Percentiles rank a stretch among this genome's conserved stretches.
phyloP scores from a whole-genome alignment of 805 yeast species.

The Candida vartiovaarae region DNA sequence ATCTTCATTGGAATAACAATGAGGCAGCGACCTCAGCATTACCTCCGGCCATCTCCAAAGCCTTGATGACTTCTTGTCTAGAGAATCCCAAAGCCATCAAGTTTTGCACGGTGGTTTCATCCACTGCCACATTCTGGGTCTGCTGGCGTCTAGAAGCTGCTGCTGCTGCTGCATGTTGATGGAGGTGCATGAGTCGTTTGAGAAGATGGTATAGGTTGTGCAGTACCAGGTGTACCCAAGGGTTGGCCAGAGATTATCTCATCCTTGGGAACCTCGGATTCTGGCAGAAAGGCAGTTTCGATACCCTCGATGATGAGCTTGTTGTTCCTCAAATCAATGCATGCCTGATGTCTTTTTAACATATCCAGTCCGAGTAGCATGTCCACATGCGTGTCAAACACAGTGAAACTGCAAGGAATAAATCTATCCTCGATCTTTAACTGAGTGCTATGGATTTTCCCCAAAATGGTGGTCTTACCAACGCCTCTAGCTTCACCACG shows the following conservation, averaged over 20 bases:
- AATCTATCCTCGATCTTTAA: constrained; percentile 62
- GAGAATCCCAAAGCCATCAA: constrained; percentile 68
- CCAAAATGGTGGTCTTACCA: constrained; percentile 71
- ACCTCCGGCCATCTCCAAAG: constrained; percentile 62
- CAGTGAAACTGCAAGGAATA: constrained; percentile 63
- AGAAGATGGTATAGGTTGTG: background rate
- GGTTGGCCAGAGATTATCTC: background rate
- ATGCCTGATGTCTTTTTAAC: constrained; percentile 83
- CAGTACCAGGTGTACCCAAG: background rate
- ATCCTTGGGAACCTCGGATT: constrained; percentile 53
- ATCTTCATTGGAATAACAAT: constrained; percentile 41
- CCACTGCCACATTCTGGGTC: background rate
- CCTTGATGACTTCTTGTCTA: constrained; percentile 52
- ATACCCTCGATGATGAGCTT: constrained; percentile 64
- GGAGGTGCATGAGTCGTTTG: background rate
- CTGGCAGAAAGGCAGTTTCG: constrained; percentile 66
- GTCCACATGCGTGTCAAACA: constrained; percentile 66
- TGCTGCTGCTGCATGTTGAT: constrained; percentile 13
- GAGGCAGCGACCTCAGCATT: constrained; percentile 86
- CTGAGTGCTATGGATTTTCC: constrained; percentile 85
- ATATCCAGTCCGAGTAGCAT: constrained; percentile 83
- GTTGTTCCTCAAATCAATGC: constrained; percentile 64
- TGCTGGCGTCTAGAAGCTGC: constrained; percentile 12
- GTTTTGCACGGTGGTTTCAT: constrained; percentile 34
- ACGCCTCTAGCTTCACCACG: constrained; percentile 86